A percentile compares a stretch with the other conserved stretches of the same genome.
Evolutionary conservation across 2,329 filamentous ascomycete genomes (phyloP).

Genomic region (Calonectria henricotiae): DNA sequence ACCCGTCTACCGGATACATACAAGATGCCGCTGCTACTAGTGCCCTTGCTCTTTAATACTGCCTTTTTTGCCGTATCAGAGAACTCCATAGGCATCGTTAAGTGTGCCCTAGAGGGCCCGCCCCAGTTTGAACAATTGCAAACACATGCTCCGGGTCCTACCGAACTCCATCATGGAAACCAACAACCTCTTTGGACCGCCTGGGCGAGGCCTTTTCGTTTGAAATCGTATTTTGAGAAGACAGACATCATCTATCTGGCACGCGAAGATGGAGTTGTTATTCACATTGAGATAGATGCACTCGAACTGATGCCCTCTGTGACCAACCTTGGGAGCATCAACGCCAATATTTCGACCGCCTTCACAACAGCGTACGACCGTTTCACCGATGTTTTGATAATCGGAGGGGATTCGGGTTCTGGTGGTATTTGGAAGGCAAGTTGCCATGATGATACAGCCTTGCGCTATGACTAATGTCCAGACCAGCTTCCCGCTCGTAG

Average conservation of each 20-base stretch:
- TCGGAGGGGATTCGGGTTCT: constrained; percentile 83
- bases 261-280: constrained; percentile 88
- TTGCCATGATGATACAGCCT: background rate
- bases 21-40: constrained; percentile 78
- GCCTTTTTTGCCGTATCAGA: constrained; percentile 81
- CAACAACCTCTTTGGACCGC: constrained; percentile 80
- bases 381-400: constrained; percentile 83
- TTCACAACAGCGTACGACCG: constrained; percentile 83
- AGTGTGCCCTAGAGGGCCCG: constrained; percentile 68
- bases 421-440: constrained; percentile 83
- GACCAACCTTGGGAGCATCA: constrained; percentile 75
- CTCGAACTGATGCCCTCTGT: constrained; percentile 70
- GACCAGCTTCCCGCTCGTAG: constrained; percentile 70
- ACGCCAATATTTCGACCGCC: constrained; percentile 83
- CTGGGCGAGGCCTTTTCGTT: constrained; percentile 86
- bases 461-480: constrained; percentile 28
- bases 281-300: constrained; percentile 79
- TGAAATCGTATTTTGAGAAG: constrained; percentile 72
- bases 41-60: constrained; percentile 80
- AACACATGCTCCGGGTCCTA: constrained; percentile 61
- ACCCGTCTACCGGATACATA: constrained; percentile 68
- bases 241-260: constrained; percentile 89
- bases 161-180: constrained; percentile 65
- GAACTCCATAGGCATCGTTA: constrained; percentile 71
- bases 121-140: constrained; percentile 66